Percentiles rank a stretch among this genome's conserved stretches.
These are phyloP conservation scores for Auriscalpium microsporum DNA, from an alignment of 768 basidiomycete genomes.

Conservation along the genomic window DNA sequence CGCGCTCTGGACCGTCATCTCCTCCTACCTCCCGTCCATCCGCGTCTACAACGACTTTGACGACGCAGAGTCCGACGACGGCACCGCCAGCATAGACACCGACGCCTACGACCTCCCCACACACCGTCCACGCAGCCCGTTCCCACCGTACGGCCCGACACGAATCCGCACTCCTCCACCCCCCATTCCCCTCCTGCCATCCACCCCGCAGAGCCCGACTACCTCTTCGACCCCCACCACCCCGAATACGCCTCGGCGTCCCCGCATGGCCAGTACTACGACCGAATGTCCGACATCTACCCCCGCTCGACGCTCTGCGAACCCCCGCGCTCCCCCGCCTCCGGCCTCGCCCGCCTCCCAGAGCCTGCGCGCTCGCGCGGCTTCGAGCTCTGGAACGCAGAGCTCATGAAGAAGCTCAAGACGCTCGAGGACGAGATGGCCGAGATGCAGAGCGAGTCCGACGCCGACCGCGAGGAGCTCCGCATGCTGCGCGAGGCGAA, in stretches of 20 bases:
- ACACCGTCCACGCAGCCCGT: not conserved
- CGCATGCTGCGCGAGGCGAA: not conserved
- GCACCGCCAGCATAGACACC: conserved; percentile 3
- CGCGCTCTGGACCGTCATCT: conserved; percentile 12
- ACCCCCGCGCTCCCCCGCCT: not conserved
- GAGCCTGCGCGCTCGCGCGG: not conserved
- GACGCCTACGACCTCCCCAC: conserved; percentile 12
- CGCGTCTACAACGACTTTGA: conserved; percentile 11
- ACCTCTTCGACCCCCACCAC: not conserved
- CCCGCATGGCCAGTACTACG: conserved; percentile 9
- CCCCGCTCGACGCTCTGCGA: not conserved
- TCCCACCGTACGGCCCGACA: not conserved
- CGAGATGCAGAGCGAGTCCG: not conserved
- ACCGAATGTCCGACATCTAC: conserved; percentile 2
- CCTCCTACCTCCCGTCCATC: conserved; percentile 10
- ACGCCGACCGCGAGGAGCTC: not conserved
- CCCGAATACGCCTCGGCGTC: conserved; percentile 1
- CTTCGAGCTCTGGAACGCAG: not conserved
- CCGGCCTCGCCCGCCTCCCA: no score
- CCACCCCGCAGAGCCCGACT: not conserved
- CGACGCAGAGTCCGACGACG: conserved; percentile 9
- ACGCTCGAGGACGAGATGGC: not conserved
- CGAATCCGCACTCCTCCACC: not conserved
- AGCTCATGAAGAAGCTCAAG: not conserved
- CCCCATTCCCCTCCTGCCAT: not conserved